Conservation (phyloP, 2,329 filamentous ascomycete genomes). For the Neobulgaria alba region DNA sequence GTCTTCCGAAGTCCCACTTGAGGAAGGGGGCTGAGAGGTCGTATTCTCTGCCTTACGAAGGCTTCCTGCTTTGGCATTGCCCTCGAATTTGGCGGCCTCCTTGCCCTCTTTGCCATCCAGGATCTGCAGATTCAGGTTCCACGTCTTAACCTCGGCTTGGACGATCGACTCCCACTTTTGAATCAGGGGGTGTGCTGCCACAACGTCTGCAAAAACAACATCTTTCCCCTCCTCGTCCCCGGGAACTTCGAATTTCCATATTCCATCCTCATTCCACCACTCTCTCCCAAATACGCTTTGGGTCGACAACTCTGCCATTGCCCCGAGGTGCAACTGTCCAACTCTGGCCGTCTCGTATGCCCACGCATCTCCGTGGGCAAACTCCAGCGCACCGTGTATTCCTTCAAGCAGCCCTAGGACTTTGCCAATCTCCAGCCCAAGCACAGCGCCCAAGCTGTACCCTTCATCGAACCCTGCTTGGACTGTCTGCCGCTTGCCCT, state of each 20-base stretch:
- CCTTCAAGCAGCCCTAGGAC: conserved; percentile 73
- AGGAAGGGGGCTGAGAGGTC: no score
- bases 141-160: conserved; percentile 33
- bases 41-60: no score
- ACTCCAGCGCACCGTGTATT: conserved; percentile 42
- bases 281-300: conserved; percentile 53
- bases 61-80: not conserved
- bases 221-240: conserved; percentile 33
- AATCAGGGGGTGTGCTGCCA: conserved; percentile 58
- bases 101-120: conserved; percentile 16
- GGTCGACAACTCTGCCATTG: conserved; percentile 51
- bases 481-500: conserved; percentile 65
- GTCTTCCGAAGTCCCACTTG: no score
- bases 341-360: conserved; percentile 20
- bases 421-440: conserved; percentile 67
- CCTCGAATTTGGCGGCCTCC: not conserved
- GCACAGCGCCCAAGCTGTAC: conserved; percentile 71
- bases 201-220: conserved; percentile 53
- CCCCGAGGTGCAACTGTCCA: conserved; percentile 36
- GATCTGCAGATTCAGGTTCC: conserved; percentile 29
- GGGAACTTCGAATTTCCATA: conserved; percentile 57
- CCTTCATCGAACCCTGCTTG: conserved; percentile 91
- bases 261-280: conserved; percentile 63
- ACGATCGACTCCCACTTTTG: conserved; percentile 48
- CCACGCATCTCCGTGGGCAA: conserved; percentile 17